Conservation (phyloP, 1,139 yeast species). For the Sporopachydermia cereana region DNA sequence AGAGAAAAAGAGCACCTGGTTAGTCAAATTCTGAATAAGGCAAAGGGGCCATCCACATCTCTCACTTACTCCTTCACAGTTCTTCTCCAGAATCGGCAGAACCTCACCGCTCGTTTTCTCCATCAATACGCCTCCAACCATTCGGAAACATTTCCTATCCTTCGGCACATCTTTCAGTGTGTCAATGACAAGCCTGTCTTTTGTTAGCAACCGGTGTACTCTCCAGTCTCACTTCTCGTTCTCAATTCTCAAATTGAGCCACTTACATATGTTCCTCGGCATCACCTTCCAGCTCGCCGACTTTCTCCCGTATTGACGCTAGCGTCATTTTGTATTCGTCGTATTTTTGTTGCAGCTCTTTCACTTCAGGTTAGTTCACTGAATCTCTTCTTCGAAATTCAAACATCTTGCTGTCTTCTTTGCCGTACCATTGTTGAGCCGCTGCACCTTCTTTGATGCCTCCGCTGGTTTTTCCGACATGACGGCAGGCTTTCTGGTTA, state of each 20-base stretch:
- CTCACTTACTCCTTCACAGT: constrained; percentile 28
- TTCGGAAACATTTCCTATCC: constrained; percentile 74
- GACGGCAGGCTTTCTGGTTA: too few relatives aligned
- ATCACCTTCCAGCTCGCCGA: constrained; percentile 30
- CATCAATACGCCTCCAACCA: constrained; percentile 89
- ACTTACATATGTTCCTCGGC: constrained; percentile 28
- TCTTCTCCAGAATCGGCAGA: constrained; percentile 50
- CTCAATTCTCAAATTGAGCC: too few relatives aligned
- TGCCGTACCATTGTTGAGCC: background rate
- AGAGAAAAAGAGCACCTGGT: background rate
- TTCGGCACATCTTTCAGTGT: constrained; percentile 41
- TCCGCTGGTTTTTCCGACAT: constrained; percentile 1
- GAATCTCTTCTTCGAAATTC: constrained; percentile 15
- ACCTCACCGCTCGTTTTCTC: constrained; percentile 76
- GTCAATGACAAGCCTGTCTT: constrained; percentile 34
- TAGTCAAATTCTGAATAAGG: too few relatives aligned
- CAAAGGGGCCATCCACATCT: too few relatives aligned
- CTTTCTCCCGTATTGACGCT: constrained; percentile 26
- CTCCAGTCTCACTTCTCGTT: background rate
- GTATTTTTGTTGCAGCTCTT: constrained; percentile 30
- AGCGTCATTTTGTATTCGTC: constrained; percentile 27
- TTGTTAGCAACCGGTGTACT: background rate
- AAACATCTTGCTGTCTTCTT: too few relatives aligned
- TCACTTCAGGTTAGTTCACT: constrained; percentile 8
- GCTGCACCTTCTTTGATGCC: constrained; percentile 1